phyloP scores from a whole-genome alignment of 805 yeast species.

The Brettanomyces naardenensis region DNA sequence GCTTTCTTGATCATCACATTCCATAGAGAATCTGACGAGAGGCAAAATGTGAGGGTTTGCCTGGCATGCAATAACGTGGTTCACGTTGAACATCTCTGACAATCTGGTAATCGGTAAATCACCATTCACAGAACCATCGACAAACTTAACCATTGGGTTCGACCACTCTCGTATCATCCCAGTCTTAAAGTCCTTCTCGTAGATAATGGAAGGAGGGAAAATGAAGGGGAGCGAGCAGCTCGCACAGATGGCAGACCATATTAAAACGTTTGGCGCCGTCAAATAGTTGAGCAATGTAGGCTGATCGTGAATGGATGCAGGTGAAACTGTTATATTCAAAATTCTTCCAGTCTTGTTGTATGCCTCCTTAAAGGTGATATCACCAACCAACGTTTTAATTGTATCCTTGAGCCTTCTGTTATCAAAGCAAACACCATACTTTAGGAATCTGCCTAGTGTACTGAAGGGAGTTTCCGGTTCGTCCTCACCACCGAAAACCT shows the following conservation, averaged over 20 bases:
- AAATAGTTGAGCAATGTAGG: conserved; percentile 74
- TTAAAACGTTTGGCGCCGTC: conserved; percentile 73
- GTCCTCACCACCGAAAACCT: conserved; percentile 42
- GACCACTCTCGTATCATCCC: conserved; percentile 77
- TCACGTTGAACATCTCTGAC: conserved; percentile 95
- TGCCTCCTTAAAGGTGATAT: conserved; percentile 88
- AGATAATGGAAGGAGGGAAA: conserved; percentile 77
- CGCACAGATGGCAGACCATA: conserved; percentile 89
- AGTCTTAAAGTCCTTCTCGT: conserved; percentile 72
- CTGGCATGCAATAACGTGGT: conserved; percentile 95
- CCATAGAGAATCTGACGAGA: conserved; percentile 58
- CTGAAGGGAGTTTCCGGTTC: conserved; percentile 43
- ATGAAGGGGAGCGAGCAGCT: conserved; percentile 92
- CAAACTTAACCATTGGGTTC: conserved; percentile 66
- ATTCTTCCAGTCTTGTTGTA: conserved; percentile 90
- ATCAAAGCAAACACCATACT: conserved; percentile 87
- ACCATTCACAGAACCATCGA: conserved; percentile 94
- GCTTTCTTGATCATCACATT: conserved; percentile 15
- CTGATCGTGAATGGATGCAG: conserved; percentile 86
- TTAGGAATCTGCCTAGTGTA: conserved; percentile 56
- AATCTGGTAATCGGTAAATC: conserved; percentile 87
- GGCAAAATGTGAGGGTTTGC: conserved; percentile 97
- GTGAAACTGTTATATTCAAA: conserved; percentile 89
- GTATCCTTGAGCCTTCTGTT: conserved; percentile 62
- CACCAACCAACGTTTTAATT: conserved; percentile 75